phyloP scores from a whole-genome alignment of 2,329 filamentous ascomycete genomes.

The Meredithiella fracta region DNA sequence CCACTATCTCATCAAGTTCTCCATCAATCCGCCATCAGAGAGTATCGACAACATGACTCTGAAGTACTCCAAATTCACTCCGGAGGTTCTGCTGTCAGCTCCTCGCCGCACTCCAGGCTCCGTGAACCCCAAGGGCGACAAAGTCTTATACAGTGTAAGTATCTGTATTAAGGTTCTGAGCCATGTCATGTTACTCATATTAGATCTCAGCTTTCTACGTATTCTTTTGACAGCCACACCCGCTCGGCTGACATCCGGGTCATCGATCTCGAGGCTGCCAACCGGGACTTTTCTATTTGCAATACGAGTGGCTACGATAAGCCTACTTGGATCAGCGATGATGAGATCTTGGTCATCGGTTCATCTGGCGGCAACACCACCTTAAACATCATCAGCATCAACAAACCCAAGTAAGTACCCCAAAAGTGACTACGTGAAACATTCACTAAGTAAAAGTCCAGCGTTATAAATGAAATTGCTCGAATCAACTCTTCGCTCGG shows the following conservation, averaged over 20 bases:
- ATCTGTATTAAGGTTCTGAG: not conserved
- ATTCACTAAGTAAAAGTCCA: not conserved
- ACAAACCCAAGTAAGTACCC: constrained; percentile 10
- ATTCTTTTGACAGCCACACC: constrained; percentile 61
- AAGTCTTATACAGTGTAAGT: constrained; percentile 46
- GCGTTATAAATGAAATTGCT: constrained; percentile 10
- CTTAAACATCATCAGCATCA: constrained; percentile 25
- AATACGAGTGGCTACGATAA: constrained; percentile 50
- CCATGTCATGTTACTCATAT: not conserved
- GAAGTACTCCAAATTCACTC: constrained; percentile 54
- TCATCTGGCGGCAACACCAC: constrained; percentile 30
- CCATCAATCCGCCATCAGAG: too few species aligned
- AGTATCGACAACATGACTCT: constrained; percentile 48
- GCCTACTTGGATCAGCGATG: constrained; percentile 59
- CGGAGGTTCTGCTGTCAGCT: constrained; percentile 59
- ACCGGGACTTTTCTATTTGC: constrained; percentile 48
- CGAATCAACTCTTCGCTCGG: constrained; percentile 30
- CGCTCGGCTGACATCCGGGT: constrained; percentile 53
- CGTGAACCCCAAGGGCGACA: constrained; percentile 51
- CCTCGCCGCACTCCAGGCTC: constrained; percentile 53
- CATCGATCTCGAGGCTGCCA: constrained; percentile 46
- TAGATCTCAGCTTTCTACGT: constrained; percentile 42
- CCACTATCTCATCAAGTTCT: too few species aligned
- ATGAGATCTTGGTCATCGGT: constrained; percentile 41
- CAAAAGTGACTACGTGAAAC: not conserved